Base-by-base conservation (phyloP, 2,329 filamentous ascomycete species). In the Claviceps sp. region DNA sequence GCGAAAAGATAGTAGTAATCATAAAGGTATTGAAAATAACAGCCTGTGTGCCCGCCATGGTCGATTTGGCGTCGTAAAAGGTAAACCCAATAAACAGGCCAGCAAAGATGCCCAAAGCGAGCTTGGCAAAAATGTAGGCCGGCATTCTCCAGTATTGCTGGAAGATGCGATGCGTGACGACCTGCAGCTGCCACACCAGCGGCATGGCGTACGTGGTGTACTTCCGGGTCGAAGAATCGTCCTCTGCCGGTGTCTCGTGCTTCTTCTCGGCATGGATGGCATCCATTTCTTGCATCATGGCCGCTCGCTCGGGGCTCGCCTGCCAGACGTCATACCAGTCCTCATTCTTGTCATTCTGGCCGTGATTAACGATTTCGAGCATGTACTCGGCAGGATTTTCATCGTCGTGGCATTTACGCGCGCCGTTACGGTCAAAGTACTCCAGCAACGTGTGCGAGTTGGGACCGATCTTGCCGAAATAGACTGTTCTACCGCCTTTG, bases 111-210 rank as follows among this genome's bases (percentile, higher is more conserved):
- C 70, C 82, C 18, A 91, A 76, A 1, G 74, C 64, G 2, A 78
- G 64, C 69, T 93, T 91, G 52, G 85, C 78, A 65, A 87, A 85
- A 60, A 93, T 81, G 67, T 93, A 93, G 13, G 74, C 73, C 0
- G 87, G 87, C 52, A 81, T 87, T 46, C 87, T 78, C 86, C 87
- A 91, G 72, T 90, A 90, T 62, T 93, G 87, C 61, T 87, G 78
- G 67, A 89, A 89, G 5, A 89, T 79, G 53, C 87, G 81, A 8
- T 73, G 59, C 2, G 79, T 80, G 45, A 88, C 85, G 54, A 81
- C 73, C 44, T 65, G 67, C 1, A 91, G 67, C 62, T 95, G 89
- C 0, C 70, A 60, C 0, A 54, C 54, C 61, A 94, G 86, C 0
- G 88, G 82, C 59, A 87, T 85, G 4, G 89, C 89, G 56, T 94